Base-by-base conservation (phyloP, 2,329 filamentous ascomycete genomes). In the Simplicillium aogashimaense region DNA sequence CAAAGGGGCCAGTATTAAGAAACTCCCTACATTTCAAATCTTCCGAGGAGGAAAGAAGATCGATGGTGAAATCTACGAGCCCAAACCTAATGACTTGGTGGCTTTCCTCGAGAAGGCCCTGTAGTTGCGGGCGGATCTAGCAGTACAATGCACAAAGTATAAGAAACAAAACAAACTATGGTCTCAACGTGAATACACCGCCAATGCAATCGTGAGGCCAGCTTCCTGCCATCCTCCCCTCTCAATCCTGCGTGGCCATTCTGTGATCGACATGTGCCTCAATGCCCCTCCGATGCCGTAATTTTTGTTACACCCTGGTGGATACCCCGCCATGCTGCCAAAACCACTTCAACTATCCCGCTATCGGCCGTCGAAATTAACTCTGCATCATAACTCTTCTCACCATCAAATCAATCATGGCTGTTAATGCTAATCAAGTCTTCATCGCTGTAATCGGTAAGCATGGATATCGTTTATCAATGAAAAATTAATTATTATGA, bases 1-100 rank as follows among this genome's bases (percentile, higher is more conserved):
- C 35, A 73, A 81, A 55, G 78, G 89, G 56, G 76, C 88, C 50
- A 76, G 75, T 50, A 76, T 94, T 61, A 78, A 83, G 54, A 86
- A 86, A 59, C 94, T 94, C 86, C 87, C 87, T 43, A 92, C 86
- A 28, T 94, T 94, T 67, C 54, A 82, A 41, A 62, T 90, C 54
- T 94, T 86, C 76, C 85, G 86, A 72, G 63, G 79, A 53, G 85
- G 83, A 50, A 62, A 84, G 61, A 81, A 83, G 68, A 60, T 78
- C 33, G 67, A 62, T 34, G 20, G 20, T 9, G 79, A 85, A 63
- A 69, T 92, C 16, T 40, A 42, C 15, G 44, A 46, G 37, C 44
- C 44, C 16, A 46, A 46, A 11, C 44, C 44, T 14, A 39, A 38
- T 9, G 36, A 39, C 31, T 38, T 46, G 14, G 39, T 42, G 8